A percentile compares a stretch with the other conserved stretches of the same genome.
phyloP scores from a whole-genome alignment of 1,284 basidiomycete species.

The Phenoliferia sp. region DNA sequence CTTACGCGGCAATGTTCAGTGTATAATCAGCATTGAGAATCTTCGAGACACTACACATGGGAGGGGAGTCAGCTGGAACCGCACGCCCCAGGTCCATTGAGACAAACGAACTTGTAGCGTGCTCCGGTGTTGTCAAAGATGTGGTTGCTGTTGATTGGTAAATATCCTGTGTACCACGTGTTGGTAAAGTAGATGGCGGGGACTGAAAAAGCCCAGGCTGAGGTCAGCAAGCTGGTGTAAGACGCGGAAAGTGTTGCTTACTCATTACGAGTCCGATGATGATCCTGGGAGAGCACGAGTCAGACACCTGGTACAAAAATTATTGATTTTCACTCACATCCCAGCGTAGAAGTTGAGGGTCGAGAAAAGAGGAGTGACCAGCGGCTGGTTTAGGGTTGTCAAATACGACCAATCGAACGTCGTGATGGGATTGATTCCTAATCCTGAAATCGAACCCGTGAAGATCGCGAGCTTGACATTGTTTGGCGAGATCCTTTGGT shows the following conservation, averaged over 20 bases:
- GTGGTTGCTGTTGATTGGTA: constrained; percentile 31
- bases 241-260: neutral
- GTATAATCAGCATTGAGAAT: neutral
- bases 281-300: no score
- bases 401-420: constrained; percentile 48
- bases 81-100: constrained; percentile 40
- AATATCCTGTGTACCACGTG: constrained; percentile 22
- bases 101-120: constrained; percentile 42
- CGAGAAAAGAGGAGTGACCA: constrained; percentile 39
- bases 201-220: neutral
- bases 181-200: neutral
- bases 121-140: constrained; percentile 22
- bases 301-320: neutral
- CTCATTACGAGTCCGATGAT: neutral
- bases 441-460: constrained; percentile 36
- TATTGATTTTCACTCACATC: constrained; percentile 9
- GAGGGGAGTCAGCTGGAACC: no score
- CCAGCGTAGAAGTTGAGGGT: constrained; percentile 36
- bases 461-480: constrained; percentile 18
- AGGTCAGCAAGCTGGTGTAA: neutral
- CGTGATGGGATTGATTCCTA: constrained; percentile 44
- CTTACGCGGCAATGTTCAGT: neutral
- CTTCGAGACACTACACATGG: neutral
- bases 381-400: constrained; percentile 30
- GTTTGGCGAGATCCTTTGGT: constrained; percentile 47